Evolutionary conservation across 129 eudicot genomes (phyloP), one percentile per base, ranked within the genome.

Genomic region (Flaveria brownii): DNA sequence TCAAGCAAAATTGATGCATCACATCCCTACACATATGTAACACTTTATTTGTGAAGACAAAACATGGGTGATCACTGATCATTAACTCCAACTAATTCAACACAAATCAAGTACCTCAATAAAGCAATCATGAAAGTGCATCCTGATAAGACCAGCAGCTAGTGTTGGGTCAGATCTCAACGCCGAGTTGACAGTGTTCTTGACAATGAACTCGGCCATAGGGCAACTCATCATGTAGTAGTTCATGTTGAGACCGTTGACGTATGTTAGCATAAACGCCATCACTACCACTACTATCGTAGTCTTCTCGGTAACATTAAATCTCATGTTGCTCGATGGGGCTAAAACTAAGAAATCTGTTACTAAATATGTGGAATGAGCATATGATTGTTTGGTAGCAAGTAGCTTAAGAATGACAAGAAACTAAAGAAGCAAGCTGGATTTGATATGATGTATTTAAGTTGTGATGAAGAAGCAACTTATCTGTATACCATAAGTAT

Each of bases 101-200:
- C 9, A 46, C 49, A 74, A 56, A 67, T 13, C 20, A 11, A 36
- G 39, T 55, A 93, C 98, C 97, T 91, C 81, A 63, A 94, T 82
- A 75, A 90, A 94, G 81, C 99, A 94, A 70, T 94, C 99, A 71
- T 94, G 99, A 57, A 94, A 94, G 78, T 88, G 97, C 99, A 93
- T 88, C 75, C 98, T 77, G 16, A 93, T 42, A 30, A 93, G 97
- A 46, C 80, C 90, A n/a, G 91, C 98, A 2, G 98, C 96, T 45
- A 93, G 88, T 39, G 97, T 88, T 28, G 96, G 98, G 80, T 90
- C 97, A 8, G 80, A 43, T 39, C 77, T 85, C 73, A 94, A 76
- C 80, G 97, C 97, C 52, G 85, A 80, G 65, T 73, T 82, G 7
- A 94, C 97, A 1, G 91, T 74, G 76, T 91, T 80, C 81, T 71